Conservation (phyloP, 2,329 filamentous ascomycete genomes). For the Cryphonectria naterciae region DNA sequence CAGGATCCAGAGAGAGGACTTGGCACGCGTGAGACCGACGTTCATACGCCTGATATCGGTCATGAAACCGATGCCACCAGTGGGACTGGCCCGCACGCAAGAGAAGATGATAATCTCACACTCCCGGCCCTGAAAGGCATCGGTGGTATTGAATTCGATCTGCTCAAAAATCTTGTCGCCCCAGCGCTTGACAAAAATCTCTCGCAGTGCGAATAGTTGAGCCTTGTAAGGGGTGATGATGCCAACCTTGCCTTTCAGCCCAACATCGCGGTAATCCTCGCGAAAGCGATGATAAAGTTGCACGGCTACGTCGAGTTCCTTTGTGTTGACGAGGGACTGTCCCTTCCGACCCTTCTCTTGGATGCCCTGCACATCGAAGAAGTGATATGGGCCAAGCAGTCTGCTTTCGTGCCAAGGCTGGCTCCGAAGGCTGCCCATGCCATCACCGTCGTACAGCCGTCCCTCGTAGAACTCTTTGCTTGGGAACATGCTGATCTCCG, state of each 20-base stretch:
- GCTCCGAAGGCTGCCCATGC: slow-evolving; percentile 76
- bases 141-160: slow-evolving; percentile 98
- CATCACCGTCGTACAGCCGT: slow-evolving; percentile 78
- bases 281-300: slow-evolving; percentile 80
- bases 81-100: slow-evolving; percentile 90
- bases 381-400: slow-evolving; percentile 88
- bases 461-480: slow-evolving; percentile 92
- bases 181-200: slow-evolving; percentile 72
- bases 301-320: slow-evolving; percentile 85
- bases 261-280: slow-evolving; percentile 68
- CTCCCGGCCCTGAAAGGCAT: slow-evolving; percentile 96
- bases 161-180: slow-evolving; percentile 74
- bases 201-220: slow-evolving; percentile 79
- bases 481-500: slow-evolving; percentile 90
- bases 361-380: slow-evolving; percentile 92
- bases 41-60: slow-evolving; percentile 99
- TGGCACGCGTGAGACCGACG: slow-evolving; percentile 93
- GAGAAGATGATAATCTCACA: slow-evolving; percentile 99
- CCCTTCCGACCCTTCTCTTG: slow-evolving; percentile 81
- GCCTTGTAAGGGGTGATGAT: slow-evolving; percentile 99
- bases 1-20: slow-evolving; percentile 94
- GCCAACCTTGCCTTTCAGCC: slow-evolving; percentile 83
- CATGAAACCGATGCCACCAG: slow-evolving; percentile 97
- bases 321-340: slow-evolving; percentile 86
- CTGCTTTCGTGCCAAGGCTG: slow-evolving; percentile 85